Conservation (phyloP, 2,329 filamentous ascomycete genomes). For the Pseudogymnoascus sp. region DNA sequence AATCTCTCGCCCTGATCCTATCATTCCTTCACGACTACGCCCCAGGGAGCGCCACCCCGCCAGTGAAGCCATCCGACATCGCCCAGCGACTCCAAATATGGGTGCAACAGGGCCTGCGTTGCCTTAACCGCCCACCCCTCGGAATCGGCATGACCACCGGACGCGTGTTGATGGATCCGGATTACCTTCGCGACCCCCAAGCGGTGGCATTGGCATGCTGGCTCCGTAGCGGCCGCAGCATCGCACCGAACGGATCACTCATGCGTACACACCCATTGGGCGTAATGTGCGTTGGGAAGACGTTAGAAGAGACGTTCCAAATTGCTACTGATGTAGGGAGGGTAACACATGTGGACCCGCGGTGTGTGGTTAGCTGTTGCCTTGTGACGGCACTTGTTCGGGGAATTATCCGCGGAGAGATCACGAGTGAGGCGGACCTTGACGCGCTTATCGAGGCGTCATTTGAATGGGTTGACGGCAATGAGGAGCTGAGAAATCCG, state of each 20-base stretch:
- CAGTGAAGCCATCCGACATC: slow-evolving; percentile 34
- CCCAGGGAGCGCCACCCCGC: slow-evolving; percentile 12
- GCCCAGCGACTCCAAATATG: slow-evolving; percentile 40
- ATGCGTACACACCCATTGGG: slow-evolving; percentile 47
- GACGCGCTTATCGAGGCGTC: slow-evolving; percentile 35
- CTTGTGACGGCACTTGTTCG: slow-evolving; percentile 41
- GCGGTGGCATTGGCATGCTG: slow-evolving; percentile 35
- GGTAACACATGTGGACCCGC: slow-evolving; percentile 44
- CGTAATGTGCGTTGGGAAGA: slow-evolving; percentile 37
- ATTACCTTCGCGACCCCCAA: slow-evolving; percentile 35
- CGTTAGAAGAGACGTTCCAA: slow-evolving; percentile 37
- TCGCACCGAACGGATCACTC: slow-evolving; percentile 44
- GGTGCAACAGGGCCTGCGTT: slow-evolving; percentile 40
- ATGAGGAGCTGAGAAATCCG: slow-evolving; percentile 23
- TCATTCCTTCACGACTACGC: slow-evolving; percentile 40
- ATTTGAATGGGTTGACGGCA: slow-evolving; percentile 32
- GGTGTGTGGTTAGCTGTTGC: slow-evolving; percentile 43
- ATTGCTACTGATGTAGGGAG: slow-evolving; percentile 36
- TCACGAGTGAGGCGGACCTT: slow-evolving; percentile 34
- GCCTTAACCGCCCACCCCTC: slow-evolving; percentile 39
- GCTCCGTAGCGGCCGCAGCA: slow-evolving; percentile 32
- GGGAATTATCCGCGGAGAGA: slow-evolving; percentile 39
- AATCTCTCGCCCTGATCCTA: slow-evolving; percentile 42
- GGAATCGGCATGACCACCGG: slow-evolving; percentile 42
- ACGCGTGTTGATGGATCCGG: slow-evolving; percentile 34